Base-by-base conservation (phyloP, 768 basidiomycete genomes). In the Termitomyces sp. region DNA sequence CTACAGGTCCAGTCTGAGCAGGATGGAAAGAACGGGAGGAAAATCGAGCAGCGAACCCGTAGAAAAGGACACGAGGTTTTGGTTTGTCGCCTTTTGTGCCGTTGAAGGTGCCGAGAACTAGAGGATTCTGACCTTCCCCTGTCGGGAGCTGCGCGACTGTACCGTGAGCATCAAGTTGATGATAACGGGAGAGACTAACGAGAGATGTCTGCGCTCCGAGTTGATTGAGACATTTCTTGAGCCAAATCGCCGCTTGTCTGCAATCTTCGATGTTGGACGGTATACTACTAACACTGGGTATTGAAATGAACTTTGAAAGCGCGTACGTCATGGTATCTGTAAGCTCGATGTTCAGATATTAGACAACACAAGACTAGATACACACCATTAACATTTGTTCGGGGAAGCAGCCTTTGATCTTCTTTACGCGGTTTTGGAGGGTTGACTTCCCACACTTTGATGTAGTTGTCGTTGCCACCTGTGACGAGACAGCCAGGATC, bases 171-270 rank as follows among this genome's bases (percentile, higher is more conserved):
- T 10, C 14, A 4, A 26, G 32, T 33, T 2, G 0, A 10, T 30
- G 32, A 20, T 30, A 46, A 12, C 3, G 23, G 23, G 48, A 20
- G 14, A n/a, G 13, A 63, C 83, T 69, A 56, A 93, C 91, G 48
- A 98, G 75, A 9, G 80, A 76, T 0, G 94, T 83, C 40, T 88
- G 82, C 3, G 95, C 95, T 16, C 97, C 97, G 20, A 98, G 81
- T 70, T 96, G 92, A 1, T 80, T 80, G 16, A 99, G 75, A 66
- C 92, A 92, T 64, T 93, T 94, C 68, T 89, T 89, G 57, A 98
- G 74, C 87, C 94, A 95, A 47, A 95, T 88, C 5, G 94, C 95
- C 1, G 93, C 91, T 69, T 98, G 96, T 55, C 94, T 82, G 69
- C 97, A 99, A 69, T 95, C 89, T 70, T 93, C 93, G 57, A 84